Conservation (phyloP, 371 early-diverging fungal species). For the Massospora cicadina region DNA sequence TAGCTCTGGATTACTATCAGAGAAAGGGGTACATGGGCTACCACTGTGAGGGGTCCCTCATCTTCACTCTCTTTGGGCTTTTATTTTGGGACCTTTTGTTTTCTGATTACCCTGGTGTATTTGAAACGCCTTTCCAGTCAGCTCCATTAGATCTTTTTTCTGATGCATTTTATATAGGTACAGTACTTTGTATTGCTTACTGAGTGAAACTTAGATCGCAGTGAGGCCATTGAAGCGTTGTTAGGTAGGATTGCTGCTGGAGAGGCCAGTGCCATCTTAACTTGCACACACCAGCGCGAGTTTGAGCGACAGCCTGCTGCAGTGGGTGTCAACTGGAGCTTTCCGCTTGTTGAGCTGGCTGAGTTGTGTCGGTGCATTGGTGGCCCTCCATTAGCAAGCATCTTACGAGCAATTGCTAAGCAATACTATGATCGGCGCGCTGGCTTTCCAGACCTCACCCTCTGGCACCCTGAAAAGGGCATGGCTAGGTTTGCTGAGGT, state of each 20-base stretch:
- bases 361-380: conserved; percentile 32
- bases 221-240: conserved; percentile 30
- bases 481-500: conserved; percentile 51
- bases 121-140: conserved; percentile 54
- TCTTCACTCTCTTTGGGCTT: conserved; percentile 35
- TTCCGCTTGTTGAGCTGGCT: conserved; percentile 1
- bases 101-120: conserved; percentile 39
- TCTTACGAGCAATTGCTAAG: conserved; percentile 36
- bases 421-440: conserved; percentile 41
- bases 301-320: conserved; percentile 7
- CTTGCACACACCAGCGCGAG: conserved; percentile 9
- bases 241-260: conserved; percentile 23
- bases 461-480: conserved; percentile 33
- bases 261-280: background rate
- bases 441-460: conserved; percentile 51
- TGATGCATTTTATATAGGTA: conserved; percentile 43
- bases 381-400: conserved; percentile 25
- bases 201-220: conserved; percentile 21
- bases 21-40: conserved; percentile 33
- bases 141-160: conserved; percentile 46
- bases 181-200: conserved; percentile 1
- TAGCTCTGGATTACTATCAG: conserved; percentile 36
- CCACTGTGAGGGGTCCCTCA: conserved; percentile 48
- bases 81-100: conserved; percentile 61
- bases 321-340: conserved; percentile 11